Base-by-base conservation (phyloP, 306 rosid species). In the Prunus fruticosa region DNA sequence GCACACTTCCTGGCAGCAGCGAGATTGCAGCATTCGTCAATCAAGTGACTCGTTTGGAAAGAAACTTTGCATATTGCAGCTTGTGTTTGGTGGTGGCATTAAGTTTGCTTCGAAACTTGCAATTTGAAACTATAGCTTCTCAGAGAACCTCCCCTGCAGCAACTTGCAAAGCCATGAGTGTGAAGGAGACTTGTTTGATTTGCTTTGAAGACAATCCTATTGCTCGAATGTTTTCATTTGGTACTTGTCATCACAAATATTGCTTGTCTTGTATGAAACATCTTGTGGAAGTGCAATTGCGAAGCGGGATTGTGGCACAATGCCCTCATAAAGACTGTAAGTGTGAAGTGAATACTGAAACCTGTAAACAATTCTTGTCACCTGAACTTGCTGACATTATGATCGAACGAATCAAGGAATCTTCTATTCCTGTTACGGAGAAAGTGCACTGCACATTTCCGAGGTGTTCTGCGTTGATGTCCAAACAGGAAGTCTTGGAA, bases 191-290 rank as follows among this genome's bases (percentile, higher is more conserved):
- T 76, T 90, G 96, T 84, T 82, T 72, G 51, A 90, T 93, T 78
- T 93, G 98, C 81, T 84, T 89, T 58, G 98, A 90, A 79, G 96
- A 89, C 71, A 74, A 75, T 56, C 86, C 84, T 74, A 71, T 28
- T 47, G 74, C 57, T 82, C 76, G 65, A 50, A 76, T 93, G 82
- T 85, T 91, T 78, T 83, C 87, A 0, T 76, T 87, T n/a, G 91
- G 85, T 85, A 87, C 81, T 56, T 93, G 98, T 75, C 69, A 75
- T 7, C 98, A 93, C 86, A 73, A 88, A 53, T 93, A 83, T 69
- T 89, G 97, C 86, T 79, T 86, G 67, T 82, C 96, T n/a, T 93
- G 98, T 82, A 84, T 91, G 91, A 86, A 86, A 76, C 90, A 86
- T 67, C 91, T 90, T 69, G 88, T 88, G 58, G 92, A 90, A 78